Percentiles rank a stretch among this genome's conserved stretches.
Conservation (phyloP, 2,329 filamentous ascomycete species). For the Penicillium sp. region DNA sequence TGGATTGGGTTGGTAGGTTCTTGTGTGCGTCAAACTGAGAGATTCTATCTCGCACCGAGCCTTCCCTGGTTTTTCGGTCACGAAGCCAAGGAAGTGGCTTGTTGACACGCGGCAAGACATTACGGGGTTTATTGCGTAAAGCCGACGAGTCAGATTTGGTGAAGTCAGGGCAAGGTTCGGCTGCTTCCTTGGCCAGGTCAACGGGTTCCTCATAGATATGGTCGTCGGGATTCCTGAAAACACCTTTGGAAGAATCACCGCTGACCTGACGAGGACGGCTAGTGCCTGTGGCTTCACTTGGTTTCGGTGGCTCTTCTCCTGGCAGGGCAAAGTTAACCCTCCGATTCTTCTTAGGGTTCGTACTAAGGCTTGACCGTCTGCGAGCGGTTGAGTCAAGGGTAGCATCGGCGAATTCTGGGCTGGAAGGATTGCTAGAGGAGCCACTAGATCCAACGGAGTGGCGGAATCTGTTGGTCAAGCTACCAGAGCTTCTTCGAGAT, state of each 20-base stretch:
- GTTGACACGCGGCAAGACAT: conserved; percentile 58
- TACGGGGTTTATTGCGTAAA: conserved; percentile 64
- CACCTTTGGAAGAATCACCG: conserved; percentile 48
- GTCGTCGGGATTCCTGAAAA: conserved; percentile 64
- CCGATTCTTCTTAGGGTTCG: conserved; percentile 38
- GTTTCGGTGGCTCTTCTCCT: conserved; percentile 24
- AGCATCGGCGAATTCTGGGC: conserved; percentile 20
- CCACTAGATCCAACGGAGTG: conserved; percentile 22
- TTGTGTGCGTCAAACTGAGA: conserved; percentile 75
- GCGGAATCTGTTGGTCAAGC: conserved; percentile 16
- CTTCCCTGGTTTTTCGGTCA: conserved; percentile 40
- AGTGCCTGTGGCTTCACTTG: conserved; percentile 16
- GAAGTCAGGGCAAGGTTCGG: conserved; percentile 9
- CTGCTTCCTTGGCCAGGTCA: conserved; percentile 37
- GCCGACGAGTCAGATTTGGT: conserved; percentile 45
- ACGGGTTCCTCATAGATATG: conserved; percentile 86
- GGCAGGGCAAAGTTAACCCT: conserved; percentile 47
- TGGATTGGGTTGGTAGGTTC: conserved; percentile 81
- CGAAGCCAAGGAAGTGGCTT: conserved; percentile 47
- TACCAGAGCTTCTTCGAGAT: conserved; percentile 12
- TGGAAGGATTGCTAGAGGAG: conserved; percentile 24
- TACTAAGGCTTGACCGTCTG: conserved; percentile 27
- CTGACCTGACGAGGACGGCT: conserved; percentile 38
- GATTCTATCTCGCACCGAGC: conserved; percentile 50
- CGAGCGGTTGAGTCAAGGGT: conserved; percentile 1